Conservation (phyloP, 768 basidiomycete species). For the Agaricus sinodeliciosus region DNA sequence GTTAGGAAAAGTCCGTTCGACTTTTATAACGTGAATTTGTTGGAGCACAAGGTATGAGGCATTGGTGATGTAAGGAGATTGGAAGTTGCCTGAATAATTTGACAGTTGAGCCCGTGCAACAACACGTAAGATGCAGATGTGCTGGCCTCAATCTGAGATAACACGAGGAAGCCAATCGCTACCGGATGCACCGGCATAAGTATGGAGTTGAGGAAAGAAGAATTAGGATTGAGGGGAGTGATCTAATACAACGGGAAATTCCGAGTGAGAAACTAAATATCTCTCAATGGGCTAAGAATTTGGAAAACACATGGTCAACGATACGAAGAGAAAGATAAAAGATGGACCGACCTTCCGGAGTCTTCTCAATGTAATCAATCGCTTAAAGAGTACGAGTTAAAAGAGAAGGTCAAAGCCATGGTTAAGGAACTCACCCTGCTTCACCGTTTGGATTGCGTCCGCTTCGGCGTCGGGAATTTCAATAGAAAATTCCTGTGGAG, state of each 20-base stretch:
- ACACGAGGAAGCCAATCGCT: slow-evolving; percentile 14
- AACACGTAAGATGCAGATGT: slow-evolving; percentile 6
- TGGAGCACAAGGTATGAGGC: slow-evolving; percentile 4
- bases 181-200: slow-evolving; percentile 16
- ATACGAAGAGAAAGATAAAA: slow-evolving; percentile 11
- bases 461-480: slow-evolving; percentile 98
- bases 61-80: slow-evolving; percentile 2
- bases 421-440: slow-evolving; percentile 61
- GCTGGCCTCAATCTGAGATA: slow-evolving; percentile 7
- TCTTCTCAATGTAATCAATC: slow-evolving; percentile 92
- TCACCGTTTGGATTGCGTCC: slow-evolving; percentile 87
- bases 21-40: slow-evolving; percentile 6
- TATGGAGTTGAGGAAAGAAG: slow-evolving; percentile 11
- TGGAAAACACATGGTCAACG: slow-evolving; percentile 16
- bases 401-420: slow-evolving; percentile 11
- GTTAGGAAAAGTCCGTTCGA: background rate
- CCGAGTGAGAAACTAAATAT: slow-evolving; percentile 22
- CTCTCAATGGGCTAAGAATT: slow-evolving; percentile 40
- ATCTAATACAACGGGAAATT: slow-evolving; percentile 30
- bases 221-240: slow-evolving; percentile 26
- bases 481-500: slow-evolving; percentile 82
- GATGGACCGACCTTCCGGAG: slow-evolving; percentile 64
- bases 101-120: background rate
- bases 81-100: slow-evolving; percentile 7
- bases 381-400: slow-evolving; percentile 39